Evolutionary conservation across 1,284 basidiomycete species (phyloP), one percentile per base, ranked within the genome.

Genomic region (Leccinum pachyderme): DNA sequence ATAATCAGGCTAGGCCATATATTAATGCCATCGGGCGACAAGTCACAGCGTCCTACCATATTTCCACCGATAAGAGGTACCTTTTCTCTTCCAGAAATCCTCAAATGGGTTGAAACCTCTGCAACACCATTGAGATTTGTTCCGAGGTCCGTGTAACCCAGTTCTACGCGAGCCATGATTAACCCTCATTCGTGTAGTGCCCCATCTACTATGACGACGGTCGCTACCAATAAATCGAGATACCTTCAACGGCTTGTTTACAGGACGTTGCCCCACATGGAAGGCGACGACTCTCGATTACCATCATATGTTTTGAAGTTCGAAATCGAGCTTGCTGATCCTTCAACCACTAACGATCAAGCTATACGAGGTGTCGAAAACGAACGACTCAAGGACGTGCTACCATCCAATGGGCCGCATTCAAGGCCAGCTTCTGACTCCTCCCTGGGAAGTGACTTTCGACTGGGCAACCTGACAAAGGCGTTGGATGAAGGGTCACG

Each of bases 191-290:
- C 35, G n/a, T 47, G 5, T 28, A 87, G 86, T 65, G 63, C 81
- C 31, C 83, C 83, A 27, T 55, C 72, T 9, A 53, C 67, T 5
- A 61, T 83, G 41, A 67, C 77, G 33, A 67, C 74, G 47, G 63
- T 69, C 11, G 57, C 68, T 8, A 75, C 74, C 7, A 54, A 62
- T 22, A 63, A 74, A 56, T 77, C 77, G 57, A 73, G 63, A 51
- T 58, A 76, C 48, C 53, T 83, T 11, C 81, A 82, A 59, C 81
- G 85, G 29, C 67, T 89, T 28, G 64, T 82, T 47, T 90, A 89
- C 65, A 77, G 72, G 57, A 74, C 76, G 11, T 54, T 75, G 31
- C 57, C 65, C 12, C 60, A 59, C 28, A 44, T 44, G 29, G 31
- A 37, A 55, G 54, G 46, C 31, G 53, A 61, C 11, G 39, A 15